Evolutionary conservation across 192 early-diverging fungal species (phyloP).

Genomic region (Coemansia sp.): DNA sequence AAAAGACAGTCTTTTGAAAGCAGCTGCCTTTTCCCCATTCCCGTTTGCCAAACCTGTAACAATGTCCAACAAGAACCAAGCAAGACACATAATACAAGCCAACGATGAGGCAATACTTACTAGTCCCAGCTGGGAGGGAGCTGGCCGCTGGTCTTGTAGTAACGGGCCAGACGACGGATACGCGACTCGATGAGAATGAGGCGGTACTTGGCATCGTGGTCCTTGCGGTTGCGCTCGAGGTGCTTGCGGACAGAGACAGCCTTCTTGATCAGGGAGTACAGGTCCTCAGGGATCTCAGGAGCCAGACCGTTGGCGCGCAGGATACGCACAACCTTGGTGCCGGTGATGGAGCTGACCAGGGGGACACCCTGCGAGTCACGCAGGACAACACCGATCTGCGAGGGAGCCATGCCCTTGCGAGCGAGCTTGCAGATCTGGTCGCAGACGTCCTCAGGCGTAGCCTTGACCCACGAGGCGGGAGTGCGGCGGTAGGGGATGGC

Average conservation of each 20-base stretch:
- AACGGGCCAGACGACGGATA: slow-evolving; percentile 96
- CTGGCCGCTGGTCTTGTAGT: slow-evolving; percentile 98
- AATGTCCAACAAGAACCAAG: slow-evolving; percentile 28
- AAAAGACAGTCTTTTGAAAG: slow-evolving; percentile 12
- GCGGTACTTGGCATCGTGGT: slow-evolving; percentile 98
- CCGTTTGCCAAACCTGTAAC: slow-evolving; percentile 29
- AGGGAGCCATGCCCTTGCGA: slow-evolving; percentile 98
- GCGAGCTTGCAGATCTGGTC: slow-evolving; percentile 98
- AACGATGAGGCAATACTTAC: slow-evolving; percentile 63
- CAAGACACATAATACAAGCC: background rate
- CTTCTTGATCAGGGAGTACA: slow-evolving; percentile 99
- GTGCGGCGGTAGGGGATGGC: slow-evolving; percentile 80
- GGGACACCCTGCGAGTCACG: slow-evolving; percentile 98
- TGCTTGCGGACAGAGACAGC: slow-evolving; percentile 99
- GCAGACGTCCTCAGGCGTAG: slow-evolving; percentile 93
- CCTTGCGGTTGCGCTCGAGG: slow-evolving; percentile 98
- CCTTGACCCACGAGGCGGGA: slow-evolving; percentile 97
- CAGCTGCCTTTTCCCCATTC: background rate
- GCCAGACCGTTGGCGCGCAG: slow-evolving; percentile 94
- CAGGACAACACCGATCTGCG: slow-evolving; percentile 97
- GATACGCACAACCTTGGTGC: slow-evolving; percentile 99
- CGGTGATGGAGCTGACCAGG: slow-evolving; percentile 94
- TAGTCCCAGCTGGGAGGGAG: slow-evolving; percentile 98
- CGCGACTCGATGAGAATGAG: slow-evolving; percentile 97
- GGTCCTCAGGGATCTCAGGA: slow-evolving; percentile 97